Evolutionary conservation across 208 protist species (phyloP), one percentile per base, ranked within the genome.

Genomic region (Giardia duodenalis): DNA sequence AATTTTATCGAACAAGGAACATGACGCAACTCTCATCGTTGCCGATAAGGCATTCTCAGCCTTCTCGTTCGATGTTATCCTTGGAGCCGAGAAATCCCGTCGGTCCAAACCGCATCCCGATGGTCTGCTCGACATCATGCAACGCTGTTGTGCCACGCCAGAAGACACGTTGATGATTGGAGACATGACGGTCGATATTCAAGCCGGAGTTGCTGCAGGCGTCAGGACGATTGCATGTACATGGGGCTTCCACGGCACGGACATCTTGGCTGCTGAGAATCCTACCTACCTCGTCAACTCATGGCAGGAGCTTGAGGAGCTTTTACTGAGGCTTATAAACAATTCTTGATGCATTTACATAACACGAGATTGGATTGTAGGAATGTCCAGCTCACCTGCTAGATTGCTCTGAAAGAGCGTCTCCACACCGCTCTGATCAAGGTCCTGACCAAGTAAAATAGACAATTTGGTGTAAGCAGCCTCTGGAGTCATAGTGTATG

Each of bases 401-500:
- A 89, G n/a, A 46, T 39, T 42, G 2, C 44, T 2, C 22, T 10
- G 30, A 10, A 89, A 46, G 42, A 10, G 4, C 30, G 3, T 4
- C 87, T 89, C 87, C 19, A 89, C 44, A 3, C 44, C 4, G 30
- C 44, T 30, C 30, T 89, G 22, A 10, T 46, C 44, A 3, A 39
- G 42, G 3, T 42, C 42, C 30, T 10, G 42, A 2, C n/a, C 44
- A 30, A 2, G 30, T 42, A 39, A 30, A 89, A 10, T 45, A 42
- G 10, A n/a, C 57, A 93, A 44, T 46, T 93, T 93, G 0, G 87
- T 92, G 46, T 67, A 93, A 3, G 92, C 92, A 76, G 92, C 92
- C 57, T 91, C 86, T 86, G 88, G n/a, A 0, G 92, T 93, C 87
- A 93, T 90, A 46, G 57, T 47, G 1, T 43, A 19, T 0, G 46